Evolutionary conservation across 192 early-diverging fungal species (phyloP), one percentile per base, ranked within the genome.

Genomic region (Bifiguratus adelaidae): DNA sequence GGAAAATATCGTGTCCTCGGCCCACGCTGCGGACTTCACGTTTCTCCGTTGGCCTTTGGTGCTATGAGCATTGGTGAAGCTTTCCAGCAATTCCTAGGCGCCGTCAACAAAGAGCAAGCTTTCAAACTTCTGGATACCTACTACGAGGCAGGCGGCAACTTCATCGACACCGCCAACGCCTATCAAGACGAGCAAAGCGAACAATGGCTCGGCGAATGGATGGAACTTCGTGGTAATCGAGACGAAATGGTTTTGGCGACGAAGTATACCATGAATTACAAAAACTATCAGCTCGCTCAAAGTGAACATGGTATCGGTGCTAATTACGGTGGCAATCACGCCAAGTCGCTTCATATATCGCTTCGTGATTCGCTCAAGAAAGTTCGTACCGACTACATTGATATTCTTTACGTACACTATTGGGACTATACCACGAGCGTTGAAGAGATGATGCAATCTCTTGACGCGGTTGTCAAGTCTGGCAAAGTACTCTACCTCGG

Each of bases 401-500:
- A 73, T 43, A 47, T 72, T 30, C 45, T 72, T 0, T 72, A 72
- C 32, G 54, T 72, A 2, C 70, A 72, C 24, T 8, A 60, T 9
- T 72, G 53, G 52, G 70, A 72, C 22, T 67, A 47, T 38, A 24
- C 57, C 41, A 73, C 78, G 0, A 66, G 78, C 2, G 58, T 76
- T 15, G 65, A 74, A 41, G 80, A 82, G 44, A 76, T 80, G 9
- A 73, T 83, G 67, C 57, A 62, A 7, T 69, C 80, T 5, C 46
- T 83, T 6, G 59, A 82, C 41, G 76, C 80, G 40, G 61, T 77
- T 37, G 73, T 84, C 7, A 49, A 69, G 8, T 27, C 56, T 18
- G 81, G 81, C 7, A 76, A 81, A 45, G 75, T 78, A 2, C 51
- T 68, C 0, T 83, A 83, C 58, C 46, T 78, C 15, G 80, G 65